These are phyloP conservation scores for Solanum dulcamara DNA, from an alignment of 257 asterid genomes.

Conservation along the genomic window DNA sequence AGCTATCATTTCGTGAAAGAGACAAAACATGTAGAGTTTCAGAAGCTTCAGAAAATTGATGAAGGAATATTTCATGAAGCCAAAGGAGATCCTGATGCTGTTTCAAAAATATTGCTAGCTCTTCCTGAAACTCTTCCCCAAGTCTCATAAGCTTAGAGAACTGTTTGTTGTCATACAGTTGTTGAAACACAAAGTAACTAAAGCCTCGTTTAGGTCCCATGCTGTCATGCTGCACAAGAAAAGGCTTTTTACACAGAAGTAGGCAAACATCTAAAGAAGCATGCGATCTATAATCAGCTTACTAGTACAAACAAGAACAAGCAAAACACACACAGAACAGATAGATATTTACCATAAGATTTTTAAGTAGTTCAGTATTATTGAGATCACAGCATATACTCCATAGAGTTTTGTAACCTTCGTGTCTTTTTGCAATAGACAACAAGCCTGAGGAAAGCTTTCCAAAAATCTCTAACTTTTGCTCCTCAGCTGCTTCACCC, in stretches of 20 bases:
- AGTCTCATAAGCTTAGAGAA: conserved; percentile 71
- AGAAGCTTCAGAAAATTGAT: conserved; percentile 79
- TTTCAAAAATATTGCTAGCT: conserved; percentile 57
- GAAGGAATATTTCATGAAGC: conserved; percentile 89
- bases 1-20: conserved; percentile 43
- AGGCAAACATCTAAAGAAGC: not conserved
- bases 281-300: not conserved
- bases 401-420: conserved; percentile 83
- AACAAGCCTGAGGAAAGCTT: conserved; percentile 56
- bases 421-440: conserved; percentile 74
- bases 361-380: conserved; percentile 71
- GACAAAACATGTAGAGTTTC: conserved; percentile 69
- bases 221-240: conserved; percentile 60
- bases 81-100: conserved; percentile 69
- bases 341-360: conserved; percentile 57
- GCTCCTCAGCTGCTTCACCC: conserved; percentile 30
- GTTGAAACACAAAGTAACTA: conserved; percentile 74
- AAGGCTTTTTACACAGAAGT: not conserved
- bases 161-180: conserved; percentile 56
- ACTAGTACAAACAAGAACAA: not conserved
- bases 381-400: conserved; percentile 58
- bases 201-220: conserved; percentile 93
- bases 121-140: conserved; percentile 88
- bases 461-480: conserved; percentile 36
- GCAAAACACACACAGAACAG: not conserved